These are phyloP conservation scores for Trichoderma atrobrunneum DNA, from an alignment of 2,329 filamentous ascomycete genomes.

Conservation along the genomic window DNA sequence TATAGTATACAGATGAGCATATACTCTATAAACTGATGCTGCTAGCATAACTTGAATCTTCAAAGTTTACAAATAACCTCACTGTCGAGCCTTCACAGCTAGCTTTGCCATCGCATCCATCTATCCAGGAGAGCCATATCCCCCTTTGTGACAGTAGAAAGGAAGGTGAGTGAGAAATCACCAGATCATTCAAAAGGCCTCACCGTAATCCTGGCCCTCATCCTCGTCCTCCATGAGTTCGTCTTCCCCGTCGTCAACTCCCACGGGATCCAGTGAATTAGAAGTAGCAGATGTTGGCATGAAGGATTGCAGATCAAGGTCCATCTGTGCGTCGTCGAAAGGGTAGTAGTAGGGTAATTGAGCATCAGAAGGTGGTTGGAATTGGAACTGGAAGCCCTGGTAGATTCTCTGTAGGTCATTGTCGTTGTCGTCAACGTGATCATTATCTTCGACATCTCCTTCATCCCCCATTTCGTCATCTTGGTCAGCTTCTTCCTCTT, in stretches of 20 bases:
- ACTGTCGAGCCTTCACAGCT: neutral
- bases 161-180: neutral
- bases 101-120: neutral
- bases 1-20: neutral
- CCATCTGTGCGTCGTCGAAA: neutral
- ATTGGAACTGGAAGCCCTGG: neutral
- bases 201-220: neutral
- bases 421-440: neutral
- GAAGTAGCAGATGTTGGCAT: neutral
- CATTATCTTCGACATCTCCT: neutral
- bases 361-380: neutral
- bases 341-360: no score
- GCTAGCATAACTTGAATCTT: neutral
- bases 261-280: fast-evolving
- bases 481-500: no score
- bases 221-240: neutral
- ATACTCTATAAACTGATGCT: neutral
- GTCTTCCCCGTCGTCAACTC: neutral
- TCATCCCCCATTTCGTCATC: slow-evolving; percentile 13
- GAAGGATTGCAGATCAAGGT: neutral
- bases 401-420: neutral
- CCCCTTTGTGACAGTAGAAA: neutral
- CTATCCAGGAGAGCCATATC: neutral
- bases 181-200: neutral
- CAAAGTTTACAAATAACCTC: neutral